Conservation (phyloP, 768 basidiomycete genomes). For the Naematelia encephala region DNA sequence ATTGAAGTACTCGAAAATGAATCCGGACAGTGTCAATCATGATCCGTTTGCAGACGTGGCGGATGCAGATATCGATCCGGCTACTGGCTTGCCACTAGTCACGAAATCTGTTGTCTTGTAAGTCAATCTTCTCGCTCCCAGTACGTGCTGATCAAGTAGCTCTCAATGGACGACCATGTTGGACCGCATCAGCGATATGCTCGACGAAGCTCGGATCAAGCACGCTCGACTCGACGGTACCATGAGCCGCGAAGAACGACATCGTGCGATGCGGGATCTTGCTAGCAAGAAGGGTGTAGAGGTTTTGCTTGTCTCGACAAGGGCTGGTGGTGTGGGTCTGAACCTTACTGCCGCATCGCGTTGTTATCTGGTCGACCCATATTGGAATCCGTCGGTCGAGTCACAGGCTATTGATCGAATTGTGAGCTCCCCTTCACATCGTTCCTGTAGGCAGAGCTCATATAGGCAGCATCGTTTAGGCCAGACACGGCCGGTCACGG, state of each 20-base stretch:
- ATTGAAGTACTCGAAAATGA: conserved; percentile 71
- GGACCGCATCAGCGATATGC: conserved; percentile 70
- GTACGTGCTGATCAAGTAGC: conserved; percentile 52
- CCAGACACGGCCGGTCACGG: conserved; percentile 85
- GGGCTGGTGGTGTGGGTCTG: conserved; percentile 94
- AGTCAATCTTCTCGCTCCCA: conserved; percentile 49
- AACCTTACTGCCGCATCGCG: conserved; percentile 89
- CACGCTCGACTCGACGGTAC: conserved; percentile 94
- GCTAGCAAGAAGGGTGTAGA: conserved; percentile 87
- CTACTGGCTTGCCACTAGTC: conserved; percentile 66
- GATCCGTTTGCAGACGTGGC: conserved; percentile 56
- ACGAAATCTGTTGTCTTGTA: conserved; percentile 95
- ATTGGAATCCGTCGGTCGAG: conserved; percentile 97
- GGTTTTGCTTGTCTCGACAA: conserved; percentile 89
- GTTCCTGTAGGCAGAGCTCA: neutral
- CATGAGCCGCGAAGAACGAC: conserved; percentile 94
- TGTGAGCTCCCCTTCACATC: conserved; percentile 56
- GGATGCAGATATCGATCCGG: conserved; percentile 55
- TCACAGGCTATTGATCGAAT: conserved; percentile 98
- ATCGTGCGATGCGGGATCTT: conserved; percentile 83
- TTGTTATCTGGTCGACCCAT: conserved; percentile 96
- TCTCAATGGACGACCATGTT: conserved; percentile 91
- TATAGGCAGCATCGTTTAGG: conserved; percentile 80
- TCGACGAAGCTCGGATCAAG: conserved; percentile 74
- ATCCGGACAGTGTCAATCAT: conserved; percentile 84